Evolutionary conservation across 192 early-diverging fungal species (phyloP).

Genomic region (Backusella circina): DNA sequence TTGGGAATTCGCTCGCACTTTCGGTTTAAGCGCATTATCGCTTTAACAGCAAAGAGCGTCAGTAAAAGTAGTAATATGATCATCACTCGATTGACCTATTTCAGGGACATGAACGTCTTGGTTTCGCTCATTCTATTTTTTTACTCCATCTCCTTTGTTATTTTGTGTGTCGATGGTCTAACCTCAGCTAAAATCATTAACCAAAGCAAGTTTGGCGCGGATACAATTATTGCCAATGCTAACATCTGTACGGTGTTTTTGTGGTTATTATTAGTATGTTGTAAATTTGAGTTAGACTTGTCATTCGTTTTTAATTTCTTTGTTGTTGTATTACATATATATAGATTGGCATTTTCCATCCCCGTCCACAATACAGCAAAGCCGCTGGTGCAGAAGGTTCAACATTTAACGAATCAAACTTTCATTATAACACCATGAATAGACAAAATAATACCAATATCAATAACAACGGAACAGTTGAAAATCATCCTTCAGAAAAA

Average conservation of each 20-base stretch:
- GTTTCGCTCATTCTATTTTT: conserved; percentile 13
- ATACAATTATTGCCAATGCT: conserved; percentile 15
- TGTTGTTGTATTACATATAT: neutral
- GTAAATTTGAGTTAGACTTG: neutral
- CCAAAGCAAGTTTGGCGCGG: conserved; percentile 19
- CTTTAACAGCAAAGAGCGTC: conserved; percentile 10
- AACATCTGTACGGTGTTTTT: conserved; percentile 19
- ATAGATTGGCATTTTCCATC: conserved; percentile 16
- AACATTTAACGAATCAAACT: neutral
- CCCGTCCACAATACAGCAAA: conserved; percentile 2
- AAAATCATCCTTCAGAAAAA: neutral
- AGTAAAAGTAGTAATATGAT: conserved; percentile 6
- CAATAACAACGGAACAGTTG: neutral
- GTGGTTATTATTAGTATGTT: conserved; percentile 17
- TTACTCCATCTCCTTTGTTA: conserved; percentile 17
- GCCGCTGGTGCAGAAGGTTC: neutral
- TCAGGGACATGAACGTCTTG: conserved; percentile 33
- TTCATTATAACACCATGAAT: neutral
- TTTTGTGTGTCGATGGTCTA: conserved; percentile 31
- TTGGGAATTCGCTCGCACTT: conserved; percentile 27
- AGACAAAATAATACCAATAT: neutral
- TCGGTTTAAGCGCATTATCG: conserved; percentile 22
- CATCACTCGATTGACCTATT: conserved; percentile 21
- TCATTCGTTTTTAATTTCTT: neutral
- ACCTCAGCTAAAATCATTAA: conserved; percentile 8